Percentiles rank a stretch among this genome's conserved stretches.
Evolutionary conservation across 306 rosid species (phyloP).

Genomic region (Fragaria iinumae): DNA sequence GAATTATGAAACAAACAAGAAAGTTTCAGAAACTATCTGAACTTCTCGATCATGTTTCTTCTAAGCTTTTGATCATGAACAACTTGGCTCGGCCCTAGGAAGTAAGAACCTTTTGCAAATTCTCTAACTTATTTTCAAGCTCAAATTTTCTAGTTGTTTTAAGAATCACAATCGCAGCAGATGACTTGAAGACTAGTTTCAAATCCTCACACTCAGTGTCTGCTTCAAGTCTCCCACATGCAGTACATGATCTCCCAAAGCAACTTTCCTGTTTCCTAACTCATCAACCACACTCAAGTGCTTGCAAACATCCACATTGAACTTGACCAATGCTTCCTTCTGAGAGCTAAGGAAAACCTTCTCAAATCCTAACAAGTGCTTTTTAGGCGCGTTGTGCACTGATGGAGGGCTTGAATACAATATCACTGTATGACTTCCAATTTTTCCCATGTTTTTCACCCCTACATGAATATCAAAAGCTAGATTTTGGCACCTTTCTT

Average conservation of each 20-base stretch:
- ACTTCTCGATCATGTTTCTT: not conserved
- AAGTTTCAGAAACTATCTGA: not conserved
- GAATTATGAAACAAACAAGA: not conserved
- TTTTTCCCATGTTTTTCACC: slow-evolving; percentile 63
- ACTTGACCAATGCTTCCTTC: slow-evolving; percentile 52
- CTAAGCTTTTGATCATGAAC: not conserved
- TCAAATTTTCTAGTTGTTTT: slow-evolving; percentile 11
- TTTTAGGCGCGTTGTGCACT: slow-evolving; percentile 71
- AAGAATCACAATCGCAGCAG: slow-evolving; percentile 16
- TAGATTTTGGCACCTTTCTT: slow-evolving; percentile 56
- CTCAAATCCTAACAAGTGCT: slow-evolving; percentile 75
- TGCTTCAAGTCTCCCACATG: slow-evolving; percentile 85
- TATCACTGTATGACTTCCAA: slow-evolving; percentile 65
- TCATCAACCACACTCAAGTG: slow-evolving; percentile 90
- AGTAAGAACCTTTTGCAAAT: slow-evolving; percentile 13
- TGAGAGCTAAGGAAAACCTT: slow-evolving; percentile 56
- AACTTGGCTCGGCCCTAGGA: not conserved
- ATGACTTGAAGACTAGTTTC: slow-evolving; percentile 46
- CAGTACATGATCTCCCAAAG: slow-evolving; percentile 70
- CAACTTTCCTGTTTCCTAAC: slow-evolving; percentile 68
- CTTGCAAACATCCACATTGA: slow-evolving; percentile 79
- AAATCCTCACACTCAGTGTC: slow-evolving; percentile 65
- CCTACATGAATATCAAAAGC: slow-evolving; percentile 60
- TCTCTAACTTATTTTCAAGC: slow-evolving; percentile 27
- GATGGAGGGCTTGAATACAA: slow-evolving; percentile 70